Base-by-base conservation (phyloP, 2,329 filamentous ascomycete genomes). In the Colletotrichum eleusines region DNA sequence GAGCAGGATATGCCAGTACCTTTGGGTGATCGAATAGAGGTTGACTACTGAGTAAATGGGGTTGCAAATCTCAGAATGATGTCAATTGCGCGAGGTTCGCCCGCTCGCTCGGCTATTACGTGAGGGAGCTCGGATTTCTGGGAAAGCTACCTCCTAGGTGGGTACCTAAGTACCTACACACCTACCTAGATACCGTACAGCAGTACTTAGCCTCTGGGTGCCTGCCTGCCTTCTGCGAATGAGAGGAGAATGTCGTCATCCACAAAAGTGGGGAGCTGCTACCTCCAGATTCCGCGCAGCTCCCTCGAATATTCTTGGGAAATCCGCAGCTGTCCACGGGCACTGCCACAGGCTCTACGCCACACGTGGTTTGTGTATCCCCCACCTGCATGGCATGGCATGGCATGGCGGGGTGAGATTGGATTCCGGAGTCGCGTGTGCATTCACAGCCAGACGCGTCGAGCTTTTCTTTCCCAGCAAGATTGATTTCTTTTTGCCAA, bases 1-100 rank as follows among this genome's bases (percentile, higher is more conserved):
- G 18, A 9, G 57, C 6, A 20, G 28, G 51, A 31, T 20, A 68
- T 3, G 31, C n/a, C 7, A 33, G 44, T 59, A 71, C 59, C 53
- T 69, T 69, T 63, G n/a, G n/a, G 69, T 58, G 71, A 72, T 54
- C 50, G 26, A 53, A 55, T 77, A 78, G 72, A 46, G 59, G 64
- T 73, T 71, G 69, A 70, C 71, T 73, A 61, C 16, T 18, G 14
- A 46, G 59, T 40, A 57, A 63, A 44, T n/a, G n/a, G n/a, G n/a
- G n/a, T n/a, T n/a, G 31, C 31, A 33, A 7, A 33, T 42, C 51
- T 53, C 44, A 63, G 51, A 18, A 69, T 71, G 69, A 71, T 71
- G 69, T 71, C 69, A 71, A 69, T 63, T 63, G 64, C 59, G 64
- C 42, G 68, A 71, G 63, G 63, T 51, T 58, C 63, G 57, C 58